Percentiles rank a stretch among this genome's conserved stretches.
Evolutionary conservation across 116 monocot genomes (phyloP).

Genomic region (Dioscorea cayenensis): DNA sequence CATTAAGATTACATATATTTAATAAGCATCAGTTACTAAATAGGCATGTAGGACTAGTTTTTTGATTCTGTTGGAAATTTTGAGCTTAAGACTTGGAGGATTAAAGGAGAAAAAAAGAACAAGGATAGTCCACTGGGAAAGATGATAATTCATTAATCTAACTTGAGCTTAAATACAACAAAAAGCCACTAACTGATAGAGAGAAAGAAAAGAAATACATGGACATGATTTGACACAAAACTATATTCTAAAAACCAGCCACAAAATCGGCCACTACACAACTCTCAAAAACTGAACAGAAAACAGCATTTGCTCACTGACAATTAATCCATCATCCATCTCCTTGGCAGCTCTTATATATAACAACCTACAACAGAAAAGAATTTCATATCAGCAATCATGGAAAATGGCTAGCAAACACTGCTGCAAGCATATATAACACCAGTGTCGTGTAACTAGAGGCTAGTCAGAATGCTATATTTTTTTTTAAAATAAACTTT

Average conservation of each 20-base stretch:
- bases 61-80: conserved; percentile 31
- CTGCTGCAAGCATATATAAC: not conserved
- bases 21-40: not conserved
- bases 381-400: not conserved
- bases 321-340: conserved; percentile 80
- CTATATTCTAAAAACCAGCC: conserved; percentile 12
- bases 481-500: not conserved
- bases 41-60: not conserved
- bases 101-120: not conserved
- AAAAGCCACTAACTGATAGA: no score
- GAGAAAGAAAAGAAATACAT: no score
- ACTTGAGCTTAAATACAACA: no score
- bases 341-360: conserved; percentile 67
- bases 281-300: no score
- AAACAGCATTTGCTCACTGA: conserved; percentile 76
- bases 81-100: not conserved
- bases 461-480: not conserved
- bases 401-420: not conserved
- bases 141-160: no score
- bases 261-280: not conserved
- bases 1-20: not conserved
- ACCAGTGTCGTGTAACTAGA: not conserved
- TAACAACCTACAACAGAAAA: conserved; percentile 44
- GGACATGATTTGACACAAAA: conserved; percentile 21
- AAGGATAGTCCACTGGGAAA: no score